phyloP scores from a whole-genome alignment of 257 asterid species.

The Thymus mandschuricus region DNA sequence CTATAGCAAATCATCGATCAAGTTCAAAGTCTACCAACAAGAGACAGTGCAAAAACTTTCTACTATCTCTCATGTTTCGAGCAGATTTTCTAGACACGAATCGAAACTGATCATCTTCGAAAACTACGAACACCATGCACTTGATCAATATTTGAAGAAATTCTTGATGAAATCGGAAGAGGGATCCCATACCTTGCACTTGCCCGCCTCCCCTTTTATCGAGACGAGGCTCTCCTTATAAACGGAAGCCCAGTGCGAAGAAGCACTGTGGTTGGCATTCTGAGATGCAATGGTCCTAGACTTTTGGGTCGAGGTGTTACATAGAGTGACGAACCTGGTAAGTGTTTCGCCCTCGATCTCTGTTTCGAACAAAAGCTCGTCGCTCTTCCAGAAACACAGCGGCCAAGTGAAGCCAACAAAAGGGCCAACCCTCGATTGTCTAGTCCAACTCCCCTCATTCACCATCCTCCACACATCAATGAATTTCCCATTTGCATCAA shows the following conservation, averaged over 20 bases:
- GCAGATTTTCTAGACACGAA: background rate
- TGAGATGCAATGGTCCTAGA: constrained; percentile 19
- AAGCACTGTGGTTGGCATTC: constrained; percentile 12
- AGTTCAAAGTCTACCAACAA: no score
- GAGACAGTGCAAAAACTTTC: no score
- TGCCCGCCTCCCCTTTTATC: no score
- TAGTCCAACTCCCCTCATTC: constrained; percentile 43
- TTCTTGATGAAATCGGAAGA: constrained; percentile 37
- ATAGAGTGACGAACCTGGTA: constrained; percentile 30
- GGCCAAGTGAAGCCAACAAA: constrained; percentile 30
- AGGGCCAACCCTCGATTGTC: constrained; percentile 37
- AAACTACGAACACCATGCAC: background rate
- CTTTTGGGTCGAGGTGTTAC: constrained; percentile 18
- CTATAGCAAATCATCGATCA: no score
- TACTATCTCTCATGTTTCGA: no score
- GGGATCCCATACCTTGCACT: constrained; percentile 37
- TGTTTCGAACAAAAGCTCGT: constrained; percentile 37
- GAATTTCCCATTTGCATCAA: constrained; percentile 31
- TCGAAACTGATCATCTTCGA: background rate
- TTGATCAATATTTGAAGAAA: constrained; percentile 22
- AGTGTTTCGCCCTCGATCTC: constrained; percentile 14
- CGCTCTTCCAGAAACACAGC: constrained; percentile 43
- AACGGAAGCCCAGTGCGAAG: constrained; percentile 36
- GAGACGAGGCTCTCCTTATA: constrained; percentile 8
- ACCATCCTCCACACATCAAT: constrained; percentile 52